Conservation (phyloP, 2,329 filamentous ascomycete species). For the Aspergillus eucalypticola region DNA sequence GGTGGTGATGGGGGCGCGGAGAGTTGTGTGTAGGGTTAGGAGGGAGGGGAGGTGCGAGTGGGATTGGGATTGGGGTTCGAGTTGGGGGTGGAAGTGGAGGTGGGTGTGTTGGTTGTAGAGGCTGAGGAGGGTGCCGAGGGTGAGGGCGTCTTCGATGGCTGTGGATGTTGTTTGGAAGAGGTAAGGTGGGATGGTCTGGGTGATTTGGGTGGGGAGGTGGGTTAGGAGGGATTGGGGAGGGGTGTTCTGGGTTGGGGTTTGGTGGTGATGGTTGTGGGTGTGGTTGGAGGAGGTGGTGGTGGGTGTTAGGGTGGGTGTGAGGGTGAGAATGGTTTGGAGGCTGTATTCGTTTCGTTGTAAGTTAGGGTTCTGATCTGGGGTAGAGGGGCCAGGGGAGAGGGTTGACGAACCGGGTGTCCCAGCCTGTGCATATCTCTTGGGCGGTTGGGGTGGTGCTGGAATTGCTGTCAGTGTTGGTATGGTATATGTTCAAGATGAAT, state of each 20-base stretch:
- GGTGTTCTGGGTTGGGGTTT: too few species aligned
- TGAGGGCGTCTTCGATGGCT: neutral
- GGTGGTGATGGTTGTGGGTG: too few species aligned
- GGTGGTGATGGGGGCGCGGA: neutral
- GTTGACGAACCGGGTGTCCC: neutral
- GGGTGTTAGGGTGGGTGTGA: neutral
- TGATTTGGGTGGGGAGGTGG: neutral
- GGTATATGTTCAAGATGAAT: neutral
- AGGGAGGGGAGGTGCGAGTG: neutral
- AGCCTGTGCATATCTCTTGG: neutral
- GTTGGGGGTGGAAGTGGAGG: neutral
- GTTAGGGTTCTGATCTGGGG: neutral
- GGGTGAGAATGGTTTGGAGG: neutral
- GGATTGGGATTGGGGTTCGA: neutral
- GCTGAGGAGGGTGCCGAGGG: slow-evolving; percentile 1
- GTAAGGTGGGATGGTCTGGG: neutral
- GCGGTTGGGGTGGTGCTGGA: neutral
- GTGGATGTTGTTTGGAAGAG: neutral
- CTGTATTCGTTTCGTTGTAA: neutral
- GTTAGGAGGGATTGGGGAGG: neutral
- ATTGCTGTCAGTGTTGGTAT: neutral
- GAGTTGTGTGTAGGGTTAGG: neutral
- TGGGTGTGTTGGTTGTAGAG: slow-evolving; percentile 1
- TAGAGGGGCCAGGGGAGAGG: too few species aligned
- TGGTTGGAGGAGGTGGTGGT: neutral